These are phyloP conservation scores for Suillus hirtellus DNA, from an alignment of 768 basidiomycete species.

Conservation along the genomic window DNA sequence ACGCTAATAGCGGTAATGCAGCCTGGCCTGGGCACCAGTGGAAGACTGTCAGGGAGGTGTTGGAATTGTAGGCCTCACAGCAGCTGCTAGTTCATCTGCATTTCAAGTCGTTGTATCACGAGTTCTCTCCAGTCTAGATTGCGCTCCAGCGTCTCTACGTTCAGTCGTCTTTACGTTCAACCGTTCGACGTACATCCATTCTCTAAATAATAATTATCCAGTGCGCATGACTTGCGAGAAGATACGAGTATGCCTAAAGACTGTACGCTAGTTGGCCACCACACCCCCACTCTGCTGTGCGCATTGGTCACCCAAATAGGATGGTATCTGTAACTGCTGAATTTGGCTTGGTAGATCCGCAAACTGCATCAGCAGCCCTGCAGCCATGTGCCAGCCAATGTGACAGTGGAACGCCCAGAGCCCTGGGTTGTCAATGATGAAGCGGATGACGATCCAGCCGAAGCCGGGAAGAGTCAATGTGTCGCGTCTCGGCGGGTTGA, in stretches of 20 bases:
- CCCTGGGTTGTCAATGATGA: constrained; percentile 45
- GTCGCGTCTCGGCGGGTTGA: constrained; percentile 43
- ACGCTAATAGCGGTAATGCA: constrained; percentile 32
- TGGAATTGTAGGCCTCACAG: constrained; percentile 22
- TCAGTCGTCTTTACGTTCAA: constrained; percentile 8
- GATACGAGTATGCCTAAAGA: not conserved
- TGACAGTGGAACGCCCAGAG: constrained; percentile 50
- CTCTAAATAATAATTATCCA: not conserved
- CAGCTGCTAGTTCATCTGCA: not conserved
- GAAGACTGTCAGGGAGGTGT: constrained; percentile 29
- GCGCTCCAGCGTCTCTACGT: constrained; percentile 11
- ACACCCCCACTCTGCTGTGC: constrained; percentile 30
- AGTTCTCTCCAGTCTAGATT: not conserved
- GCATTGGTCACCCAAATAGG: constrained; percentile 37
- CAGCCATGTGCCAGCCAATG: constrained; percentile 40
- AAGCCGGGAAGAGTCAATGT: constrained; percentile 42
- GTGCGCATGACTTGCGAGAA: not conserved
- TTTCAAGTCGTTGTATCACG: not conserved
- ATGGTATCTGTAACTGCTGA: constrained; percentile 35
- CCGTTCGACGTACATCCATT: constrained; percentile 6
- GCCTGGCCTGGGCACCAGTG: constrained; percentile 36
- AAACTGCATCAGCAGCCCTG: constrained; percentile 43
- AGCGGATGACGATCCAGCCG: constrained; percentile 39
- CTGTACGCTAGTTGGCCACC: constrained; percentile 21
- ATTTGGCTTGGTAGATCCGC: constrained; percentile 38